Evolutionary conservation across 257 asterid genomes (phyloP).

Genomic region (Solanum ossicruentum): DNA sequence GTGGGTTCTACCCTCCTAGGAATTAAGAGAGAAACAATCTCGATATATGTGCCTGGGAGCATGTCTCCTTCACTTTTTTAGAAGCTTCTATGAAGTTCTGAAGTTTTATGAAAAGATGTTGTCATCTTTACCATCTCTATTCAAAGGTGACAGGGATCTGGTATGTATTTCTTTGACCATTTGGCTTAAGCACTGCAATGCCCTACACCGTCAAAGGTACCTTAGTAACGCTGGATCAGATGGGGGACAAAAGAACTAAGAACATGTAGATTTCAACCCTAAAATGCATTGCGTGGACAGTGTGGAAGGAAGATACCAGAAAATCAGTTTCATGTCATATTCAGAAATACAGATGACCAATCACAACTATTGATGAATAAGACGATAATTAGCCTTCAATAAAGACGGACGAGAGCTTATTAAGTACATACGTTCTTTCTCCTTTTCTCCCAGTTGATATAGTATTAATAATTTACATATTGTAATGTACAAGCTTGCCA

Average conservation of each 20-base stretch:
- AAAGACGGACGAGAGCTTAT: background rate
- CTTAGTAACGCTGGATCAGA: background rate
- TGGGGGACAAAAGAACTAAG: background rate
- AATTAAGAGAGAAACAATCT: too few species aligned
- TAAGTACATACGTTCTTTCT: background rate
- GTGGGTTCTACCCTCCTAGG: too few species aligned
- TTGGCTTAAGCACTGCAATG: background rate
- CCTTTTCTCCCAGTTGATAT: background rate
- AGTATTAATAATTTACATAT: background rate
- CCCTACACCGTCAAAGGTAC: background rate
- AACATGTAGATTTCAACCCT: background rate
- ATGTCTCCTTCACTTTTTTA: too few species aligned
- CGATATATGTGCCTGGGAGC: too few species aligned
- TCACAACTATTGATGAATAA: background rate
- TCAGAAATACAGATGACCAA: background rate
- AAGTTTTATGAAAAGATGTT: background rate
- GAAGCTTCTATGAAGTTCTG: too few species aligned
- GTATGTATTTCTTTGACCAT: background rate
- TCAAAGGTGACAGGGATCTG: background rate
- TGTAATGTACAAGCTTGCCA: background rate
- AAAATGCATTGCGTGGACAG: background rate
- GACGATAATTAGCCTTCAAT: background rate
- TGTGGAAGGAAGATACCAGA: background rate
- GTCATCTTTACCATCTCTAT: background rate
- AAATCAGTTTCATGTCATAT: background rate